Percentiles rank a stretch among this genome's conserved stretches.
phyloP scores from a whole-genome alignment of 2,329 filamentous ascomycete genomes.

The Capronia epimyces region DNA sequence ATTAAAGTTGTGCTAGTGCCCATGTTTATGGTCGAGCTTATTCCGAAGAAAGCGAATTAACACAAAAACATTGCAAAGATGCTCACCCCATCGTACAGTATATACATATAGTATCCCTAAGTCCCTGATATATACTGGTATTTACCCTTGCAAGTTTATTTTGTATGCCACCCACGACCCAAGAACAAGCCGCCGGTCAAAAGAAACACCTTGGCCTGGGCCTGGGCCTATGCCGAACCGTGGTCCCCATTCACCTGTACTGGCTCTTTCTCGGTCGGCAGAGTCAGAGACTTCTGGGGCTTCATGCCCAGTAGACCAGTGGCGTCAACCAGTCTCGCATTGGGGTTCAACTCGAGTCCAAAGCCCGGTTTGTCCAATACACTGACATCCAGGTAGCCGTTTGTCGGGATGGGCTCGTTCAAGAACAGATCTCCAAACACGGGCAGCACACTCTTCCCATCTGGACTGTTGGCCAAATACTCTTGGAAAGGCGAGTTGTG shows the following conservation, averaged over 20 bases:
- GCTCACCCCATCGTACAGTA: too few species aligned
- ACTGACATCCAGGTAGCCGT: conserved; percentile 73
- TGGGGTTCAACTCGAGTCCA: conserved; percentile 78
- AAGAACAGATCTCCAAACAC: conserved; percentile 88
- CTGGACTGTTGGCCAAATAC: conserved; percentile 87
- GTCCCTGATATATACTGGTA: too few species aligned
- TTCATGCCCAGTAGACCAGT: conserved; percentile 65
- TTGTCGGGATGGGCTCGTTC: conserved; percentile 81
- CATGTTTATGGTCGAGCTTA: too few species aligned
- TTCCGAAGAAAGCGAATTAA: too few species aligned
- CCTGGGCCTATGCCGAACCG: not conserved
- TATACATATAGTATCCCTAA: too few species aligned
- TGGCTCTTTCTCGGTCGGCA: conserved; percentile 24
- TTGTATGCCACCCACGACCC: too few species aligned
- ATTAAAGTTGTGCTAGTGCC: too few species aligned
- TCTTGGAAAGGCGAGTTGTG: conserved; percentile 93
- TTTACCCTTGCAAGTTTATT: too few species aligned
- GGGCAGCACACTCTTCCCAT: conserved; percentile 81
- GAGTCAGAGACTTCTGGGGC: conserved; percentile 45
- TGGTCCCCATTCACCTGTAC: conserved; percentile 6
- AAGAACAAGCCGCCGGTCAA: too few species aligned
- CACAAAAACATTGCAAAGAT: too few species aligned
- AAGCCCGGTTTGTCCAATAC: conserved; percentile 87
- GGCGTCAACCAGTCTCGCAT: conserved; percentile 72
- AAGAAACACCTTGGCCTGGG: not conserved